Conservation (phyloP, 352 stramenopile genomes). For the Globisporangium solare region DNA sequence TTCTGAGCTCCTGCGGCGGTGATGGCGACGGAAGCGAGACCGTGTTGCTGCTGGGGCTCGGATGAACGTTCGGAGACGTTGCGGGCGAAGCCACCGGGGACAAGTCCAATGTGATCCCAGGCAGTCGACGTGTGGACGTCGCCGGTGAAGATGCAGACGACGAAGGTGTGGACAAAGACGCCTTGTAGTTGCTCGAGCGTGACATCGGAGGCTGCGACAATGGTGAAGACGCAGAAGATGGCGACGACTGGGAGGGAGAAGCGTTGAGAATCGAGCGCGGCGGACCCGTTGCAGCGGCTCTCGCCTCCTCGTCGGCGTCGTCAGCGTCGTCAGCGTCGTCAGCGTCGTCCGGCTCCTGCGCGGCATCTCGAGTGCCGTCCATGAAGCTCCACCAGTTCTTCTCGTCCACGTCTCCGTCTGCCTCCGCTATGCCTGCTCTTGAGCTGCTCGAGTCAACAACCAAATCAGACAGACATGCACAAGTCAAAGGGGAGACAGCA, state of each 20-base stretch:
- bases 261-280: conserved; percentile 1
- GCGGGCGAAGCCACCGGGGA: neutral
- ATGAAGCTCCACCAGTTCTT: conserved; percentile 8
- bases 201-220: neutral
- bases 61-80: neutral
- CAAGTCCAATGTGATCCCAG: conserved; percentile 13
- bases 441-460: neutral
- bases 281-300: neutral
- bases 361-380: neutral
- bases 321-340: neutral
- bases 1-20: neutral
- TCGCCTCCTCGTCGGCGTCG: neutral
- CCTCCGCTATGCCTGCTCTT: conserved; percentile 1
- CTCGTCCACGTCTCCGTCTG: conserved; percentile 2
- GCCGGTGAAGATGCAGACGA: neutral
- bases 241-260: neutral
- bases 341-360: neutral
- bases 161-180: neutral
- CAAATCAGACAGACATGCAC: too few species aligned
- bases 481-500: too few species aligned
- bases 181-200: conserved; percentile 5
- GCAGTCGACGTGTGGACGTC: conserved; percentile 2
- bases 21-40: conserved; percentile 6
- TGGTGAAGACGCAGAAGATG: neutral
- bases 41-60: neutral